These are phyloP conservation scores for Boletus subparvulus DNA, from an alignment of 768 basidiomycete genomes.

Conservation along the genomic window DNA sequence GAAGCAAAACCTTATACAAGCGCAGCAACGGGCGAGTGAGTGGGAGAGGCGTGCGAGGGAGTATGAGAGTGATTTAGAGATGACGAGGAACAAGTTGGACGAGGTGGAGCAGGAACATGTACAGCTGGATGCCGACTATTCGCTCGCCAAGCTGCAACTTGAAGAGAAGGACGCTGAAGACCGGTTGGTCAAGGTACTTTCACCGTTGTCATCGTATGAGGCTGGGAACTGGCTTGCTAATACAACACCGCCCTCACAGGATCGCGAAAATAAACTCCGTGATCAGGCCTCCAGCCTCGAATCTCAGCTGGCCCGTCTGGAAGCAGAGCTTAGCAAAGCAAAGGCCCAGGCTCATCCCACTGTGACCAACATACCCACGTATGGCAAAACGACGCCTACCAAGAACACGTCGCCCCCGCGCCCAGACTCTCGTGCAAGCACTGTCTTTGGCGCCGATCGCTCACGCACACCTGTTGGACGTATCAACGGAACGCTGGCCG, in stretches of 20 bases:
- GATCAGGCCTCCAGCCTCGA: constrained; percentile 67
- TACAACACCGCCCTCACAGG: constrained; percentile 40
- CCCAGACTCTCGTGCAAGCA: constrained; percentile 76
- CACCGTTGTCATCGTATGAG: neutral
- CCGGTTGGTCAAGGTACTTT: constrained; percentile 60
- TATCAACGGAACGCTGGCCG: constrained; percentile 25
- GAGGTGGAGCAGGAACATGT: constrained; percentile 61
- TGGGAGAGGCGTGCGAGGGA: constrained; percentile 81
- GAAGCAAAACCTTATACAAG: constrained; percentile 64
- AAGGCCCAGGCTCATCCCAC: constrained; percentile 30
- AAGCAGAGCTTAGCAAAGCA: constrained; percentile 57
- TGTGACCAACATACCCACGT: constrained; percentile 38
- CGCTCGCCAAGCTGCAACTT: constrained; percentile 64
- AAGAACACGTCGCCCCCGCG: constrained; percentile 50
- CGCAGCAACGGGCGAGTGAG: constrained; percentile 75
- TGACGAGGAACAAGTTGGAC: constrained; percentile 59
- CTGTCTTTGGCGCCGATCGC: constrained; percentile 51
- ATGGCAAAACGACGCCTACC: constrained; percentile 34
- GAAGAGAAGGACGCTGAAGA: constrained; percentile 75
- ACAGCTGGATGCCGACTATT: constrained; percentile 71
- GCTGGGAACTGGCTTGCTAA: constrained; percentile 3
- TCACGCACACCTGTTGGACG: constrained; percentile 51
- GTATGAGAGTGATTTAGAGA: constrained; percentile 61
- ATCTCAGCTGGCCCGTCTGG: constrained; percentile 53
- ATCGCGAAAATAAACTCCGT: constrained; percentile 65